Conservation (phyloP, 1,284 basidiomycete genomes). For the Austroboletus novae-zelandiae region DNA sequence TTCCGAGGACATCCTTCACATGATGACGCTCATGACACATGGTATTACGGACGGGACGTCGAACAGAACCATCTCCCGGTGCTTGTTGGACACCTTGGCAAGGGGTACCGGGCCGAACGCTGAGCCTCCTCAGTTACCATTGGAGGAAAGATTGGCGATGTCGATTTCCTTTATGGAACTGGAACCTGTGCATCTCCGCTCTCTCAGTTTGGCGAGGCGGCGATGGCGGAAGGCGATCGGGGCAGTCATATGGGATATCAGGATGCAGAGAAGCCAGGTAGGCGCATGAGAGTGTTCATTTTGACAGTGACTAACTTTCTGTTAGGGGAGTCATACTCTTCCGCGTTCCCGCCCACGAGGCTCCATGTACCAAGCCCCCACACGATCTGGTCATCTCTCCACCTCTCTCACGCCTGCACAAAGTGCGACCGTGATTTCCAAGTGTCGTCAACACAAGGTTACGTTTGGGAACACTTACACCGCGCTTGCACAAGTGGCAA, state of each 20-base stretch:
- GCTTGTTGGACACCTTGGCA: constrained; percentile 46
- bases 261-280: constrained; percentile 20
- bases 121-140: constrained; percentile 14
- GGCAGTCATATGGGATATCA: constrained; percentile 35
- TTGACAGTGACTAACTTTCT: background rate
- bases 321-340: constrained; percentile 57
- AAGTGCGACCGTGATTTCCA: constrained; percentile 28
- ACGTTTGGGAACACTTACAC: no score
- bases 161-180: constrained; percentile 40
- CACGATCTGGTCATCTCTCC: constrained; percentile 30
- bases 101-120: constrained; percentile 5
- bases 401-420: constrained; percentile 29
- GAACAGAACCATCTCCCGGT: constrained; percentile 14
- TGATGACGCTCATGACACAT: constrained; percentile 17
- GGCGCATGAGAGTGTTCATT: background rate
- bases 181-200: constrained; percentile 27
- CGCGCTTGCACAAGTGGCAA: no score
- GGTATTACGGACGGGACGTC: constrained; percentile 15
- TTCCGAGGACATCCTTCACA: constrained; percentile 12
- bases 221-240: constrained; percentile 51
- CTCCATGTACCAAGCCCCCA: constrained; percentile 36
- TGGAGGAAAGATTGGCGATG: constrained; percentile 43
- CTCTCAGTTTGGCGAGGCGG: constrained; percentile 34
- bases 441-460: no score
- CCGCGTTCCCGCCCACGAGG: constrained; percentile 38